Conservation (phyloP, 225 moss, liverwort and hornwort species). For the Anthoceros angustus region DNA sequence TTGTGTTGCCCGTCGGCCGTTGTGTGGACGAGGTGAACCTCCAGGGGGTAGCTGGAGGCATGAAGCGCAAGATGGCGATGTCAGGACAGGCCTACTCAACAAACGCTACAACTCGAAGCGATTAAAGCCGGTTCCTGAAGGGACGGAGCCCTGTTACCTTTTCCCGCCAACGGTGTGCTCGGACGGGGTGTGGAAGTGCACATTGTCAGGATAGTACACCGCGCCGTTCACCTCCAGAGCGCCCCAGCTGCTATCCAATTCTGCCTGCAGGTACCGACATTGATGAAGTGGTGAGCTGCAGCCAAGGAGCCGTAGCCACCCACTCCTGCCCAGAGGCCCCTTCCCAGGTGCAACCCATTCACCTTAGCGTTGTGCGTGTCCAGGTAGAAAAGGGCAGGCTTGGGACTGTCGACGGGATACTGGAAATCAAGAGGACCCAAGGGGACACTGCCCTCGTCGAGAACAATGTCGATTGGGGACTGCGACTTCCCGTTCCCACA, state of each 20-base stretch:
- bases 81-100: not conserved
- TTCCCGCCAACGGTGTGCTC: constrained; percentile 36
- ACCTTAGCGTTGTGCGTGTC: constrained; percentile 17
- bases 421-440: constrained; percentile 22
- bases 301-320: not conserved
- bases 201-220: constrained; percentile 27
- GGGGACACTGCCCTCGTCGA: constrained; percentile 11
- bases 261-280: constrained; percentile 13
- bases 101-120: not conserved
- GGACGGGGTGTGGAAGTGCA: constrained; percentile 56
- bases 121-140: not conserved
- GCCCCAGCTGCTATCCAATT: constrained; percentile 17
- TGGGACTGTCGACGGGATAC: constrained; percentile 11
- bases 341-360: constrained; percentile 17
- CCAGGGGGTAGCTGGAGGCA: constrained; percentile 41
- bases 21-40: constrained; percentile 55
- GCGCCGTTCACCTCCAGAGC: constrained; percentile 18
- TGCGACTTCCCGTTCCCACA: constrained; percentile 30
- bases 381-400: constrained; percentile 14
- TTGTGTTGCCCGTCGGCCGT: constrained; percentile 20
- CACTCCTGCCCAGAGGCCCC: not conserved
- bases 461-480: constrained; percentile 25
- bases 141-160: constrained; percentile 14
- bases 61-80: not conserved
- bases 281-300: not conserved